Evolutionary conservation across 1,284 basidiomycete species (phyloP), one percentile per base, ranked within the genome.

Genomic region (Moesziomyces sp.): DNA sequence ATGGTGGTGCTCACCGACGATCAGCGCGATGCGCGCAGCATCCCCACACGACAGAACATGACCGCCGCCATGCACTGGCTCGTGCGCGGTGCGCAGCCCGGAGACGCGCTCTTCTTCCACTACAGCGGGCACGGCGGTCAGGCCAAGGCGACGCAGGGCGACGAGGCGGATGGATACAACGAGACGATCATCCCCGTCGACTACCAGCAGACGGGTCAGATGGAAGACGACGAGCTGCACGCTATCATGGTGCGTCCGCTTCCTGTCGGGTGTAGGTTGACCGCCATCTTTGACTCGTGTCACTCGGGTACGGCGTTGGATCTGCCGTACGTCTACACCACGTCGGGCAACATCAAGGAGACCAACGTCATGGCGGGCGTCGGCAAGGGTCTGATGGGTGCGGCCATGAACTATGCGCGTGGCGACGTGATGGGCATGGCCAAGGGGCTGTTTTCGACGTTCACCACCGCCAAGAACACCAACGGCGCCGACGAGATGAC

Each of bases 291-390:
- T 50, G 76, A 75, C 66, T 83, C 82, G 52, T 84, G 83, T 59
- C 83, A 84, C 53, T 83, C 82, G 7, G 83, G 82, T 9, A 84
- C 83, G 9, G 83, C 73, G 13, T 74, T 84, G 23, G 81, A 83
- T 70, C 72, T 85, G 69, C 82, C 81, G 40, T 84, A 78, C 60
- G 80, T 81, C 45, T 97, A 96, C 86, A 91, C 92, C 30, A 95
- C 93, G 7, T 92, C 95, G 85, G 94, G 94, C 56, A 94, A 92
- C 81, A 87, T 97, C 84, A 97, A 97, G 85, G 93, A 95, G 82
- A 92, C 93, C 35, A 94, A 95, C 83, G 70, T 83, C 23, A 58
- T 77, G 18, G 76, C 77, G 28, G 72, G 72, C 46, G 80, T 83
- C 24, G 83, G 83, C 47, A 83, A 83, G 49, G 82, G 81, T 13